Percentiles rank a stretch among this genome's conserved stretches.
Evolutionary conservation across 164 flowering plant genomes (phyloP).

Genomic region (Nymphaea colorata): DNA sequence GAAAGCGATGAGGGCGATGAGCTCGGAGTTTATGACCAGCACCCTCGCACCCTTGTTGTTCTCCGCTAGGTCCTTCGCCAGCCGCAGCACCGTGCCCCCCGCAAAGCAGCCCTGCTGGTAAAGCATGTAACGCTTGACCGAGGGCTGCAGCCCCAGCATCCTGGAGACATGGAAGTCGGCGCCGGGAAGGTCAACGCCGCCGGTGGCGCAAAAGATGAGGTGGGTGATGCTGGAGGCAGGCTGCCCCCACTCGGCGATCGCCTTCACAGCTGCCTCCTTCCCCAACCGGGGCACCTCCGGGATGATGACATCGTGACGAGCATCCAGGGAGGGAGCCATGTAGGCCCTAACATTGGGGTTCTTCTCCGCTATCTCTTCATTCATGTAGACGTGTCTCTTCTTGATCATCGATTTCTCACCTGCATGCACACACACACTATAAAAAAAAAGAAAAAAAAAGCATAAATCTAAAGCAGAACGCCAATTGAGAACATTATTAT

Average conservation of each 20-base stretch:
- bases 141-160: background rate
- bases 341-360: background rate
- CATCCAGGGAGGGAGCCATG: slow-evolving; percentile 1
- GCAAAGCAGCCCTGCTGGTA: slow-evolving; percentile 1
- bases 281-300: background rate
- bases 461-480: no score
- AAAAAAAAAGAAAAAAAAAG: no score
- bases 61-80: slow-evolving; percentile 1
- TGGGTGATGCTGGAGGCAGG: background rate
- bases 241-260: background rate
- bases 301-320: background rate
- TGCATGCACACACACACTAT: no score
- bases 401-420: no score
- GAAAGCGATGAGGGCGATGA: background rate
- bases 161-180: background rate
- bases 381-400: background rate
- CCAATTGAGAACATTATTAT: no score
- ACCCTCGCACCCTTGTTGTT: slow-evolving; percentile 1
- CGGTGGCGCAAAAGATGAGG: background rate
- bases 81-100: background rate
- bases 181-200: background rate
- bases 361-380: background rate
- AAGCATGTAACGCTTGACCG: background rate
- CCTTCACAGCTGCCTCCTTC: background rate
- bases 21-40: background rate